phyloP scores from a whole-genome alignment of 139 green algal genomes.

The Raphidocelis subcapitata region DNA sequence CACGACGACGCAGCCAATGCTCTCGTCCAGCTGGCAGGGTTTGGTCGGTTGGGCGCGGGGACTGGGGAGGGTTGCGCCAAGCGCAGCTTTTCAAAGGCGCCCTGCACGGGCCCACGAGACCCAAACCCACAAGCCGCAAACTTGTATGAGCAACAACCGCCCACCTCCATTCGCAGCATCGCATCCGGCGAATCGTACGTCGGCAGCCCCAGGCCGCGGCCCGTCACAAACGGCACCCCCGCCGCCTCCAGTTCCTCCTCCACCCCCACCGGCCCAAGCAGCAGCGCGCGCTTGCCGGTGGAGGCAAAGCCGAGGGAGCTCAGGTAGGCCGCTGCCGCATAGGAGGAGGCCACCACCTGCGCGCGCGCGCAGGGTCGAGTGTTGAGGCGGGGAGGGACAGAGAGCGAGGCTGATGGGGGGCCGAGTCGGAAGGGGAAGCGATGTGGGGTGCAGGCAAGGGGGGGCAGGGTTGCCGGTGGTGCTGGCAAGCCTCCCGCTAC shows the following conservation, averaged over 20 bases:
- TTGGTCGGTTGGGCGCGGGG: neutral
- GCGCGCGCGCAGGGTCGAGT: too few species aligned
- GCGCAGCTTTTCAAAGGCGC: neutral
- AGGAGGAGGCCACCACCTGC: conserved; percentile 64
- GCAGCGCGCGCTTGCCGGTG: conserved; percentile 36
- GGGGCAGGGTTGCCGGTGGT: neutral
- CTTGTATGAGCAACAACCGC: neutral
- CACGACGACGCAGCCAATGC: conserved; percentile 62
- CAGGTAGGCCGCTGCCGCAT: conserved; percentile 68
- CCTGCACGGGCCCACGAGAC: conserved; percentile 1
- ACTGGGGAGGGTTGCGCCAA: neutral
- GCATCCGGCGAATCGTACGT: conserved; percentile 23
- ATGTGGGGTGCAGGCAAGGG: neutral
- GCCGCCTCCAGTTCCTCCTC: conserved; percentile 40
- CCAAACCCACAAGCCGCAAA: neutral
- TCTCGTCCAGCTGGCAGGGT: conserved; percentile 43
- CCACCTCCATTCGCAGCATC: conserved; percentile 32
- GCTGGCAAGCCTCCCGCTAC: neutral
- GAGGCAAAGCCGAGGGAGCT: conserved; percentile 40
- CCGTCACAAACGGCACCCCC: conserved; percentile 26
- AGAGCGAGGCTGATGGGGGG: neutral
- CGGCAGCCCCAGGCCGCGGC: conserved; percentile 15
- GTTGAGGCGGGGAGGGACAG: too few species aligned
- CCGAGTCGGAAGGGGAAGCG: neutral
- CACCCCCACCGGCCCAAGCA: conserved; percentile 49